phyloP scores from a whole-genome alignment of 495 filamentous ascomycete species.

The Penicillium goetzii region DNA sequence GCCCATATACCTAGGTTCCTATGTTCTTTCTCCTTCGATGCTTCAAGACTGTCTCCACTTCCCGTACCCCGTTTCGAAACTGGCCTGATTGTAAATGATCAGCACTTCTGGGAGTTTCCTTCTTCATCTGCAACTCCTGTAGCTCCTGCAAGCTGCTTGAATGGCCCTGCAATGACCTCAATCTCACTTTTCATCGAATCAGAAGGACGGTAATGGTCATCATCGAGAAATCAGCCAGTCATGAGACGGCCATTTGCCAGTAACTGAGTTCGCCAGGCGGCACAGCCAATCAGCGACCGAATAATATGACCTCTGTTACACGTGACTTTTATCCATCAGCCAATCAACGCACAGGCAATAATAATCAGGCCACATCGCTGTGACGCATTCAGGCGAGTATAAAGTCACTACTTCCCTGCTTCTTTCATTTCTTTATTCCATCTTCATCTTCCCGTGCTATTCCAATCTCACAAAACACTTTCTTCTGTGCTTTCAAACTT shows the following conservation, averaged over 20 bases:
- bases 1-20: background rate
- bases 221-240: conserved; percentile 5
- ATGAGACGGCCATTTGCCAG: background rate
- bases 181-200: conserved; percentile 11
- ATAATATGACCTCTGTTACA: conserved; percentile 6
- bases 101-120: background rate
- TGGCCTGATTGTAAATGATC: background rate
- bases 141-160: background rate
- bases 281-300: conserved; percentile 19
- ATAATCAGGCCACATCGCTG: conserved; percentile 29
- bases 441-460: conserved; percentile 5
- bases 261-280: background rate
- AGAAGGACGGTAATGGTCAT: conserved; percentile 15
- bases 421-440: conserved; percentile 9
- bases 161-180: background rate
- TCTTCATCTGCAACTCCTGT: background rate
- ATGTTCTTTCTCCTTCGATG: background rate
- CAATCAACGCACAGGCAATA: conserved; percentile 37
- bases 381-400: conserved; percentile 33
- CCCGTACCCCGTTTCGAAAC: background rate
- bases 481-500: background rate
- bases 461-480: background rate
- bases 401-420: conserved; percentile 24
- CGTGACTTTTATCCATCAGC: conserved; percentile 15
- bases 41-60: background rate